Base-by-base conservation (phyloP, 768 basidiomycete genomes). In the Mycena floridula region DNA sequence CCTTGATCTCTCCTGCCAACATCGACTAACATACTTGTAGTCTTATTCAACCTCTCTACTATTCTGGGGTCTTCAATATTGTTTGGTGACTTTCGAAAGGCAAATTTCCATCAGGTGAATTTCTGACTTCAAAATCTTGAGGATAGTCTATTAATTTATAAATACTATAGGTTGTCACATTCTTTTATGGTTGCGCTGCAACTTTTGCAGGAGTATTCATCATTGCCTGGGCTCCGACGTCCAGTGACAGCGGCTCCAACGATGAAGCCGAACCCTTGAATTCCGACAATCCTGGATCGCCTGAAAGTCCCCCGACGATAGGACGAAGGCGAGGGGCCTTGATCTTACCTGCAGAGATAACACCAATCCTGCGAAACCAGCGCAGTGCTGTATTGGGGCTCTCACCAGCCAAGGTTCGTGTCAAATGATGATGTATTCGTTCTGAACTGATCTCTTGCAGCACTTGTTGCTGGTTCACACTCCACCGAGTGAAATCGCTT, bases 11-110 rank as follows among this genome's bases (percentile, higher is more conserved):
- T 46, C 41, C 47, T 47, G 30, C 22, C 39, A 45, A 20, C 49
- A 90, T n/a, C n/a, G 88, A 75, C 84, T 42, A 94, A 97, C 21
- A 90, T 98, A 50, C 95, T 94, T 4, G 84, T 83, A 60, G 91
- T 95, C 24, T 73, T 92, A 45, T 98, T 98, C 68, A 94, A 89
- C 21, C 71, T 98, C 26, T 91, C 89, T 4, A 91, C 90, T 4
- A 94, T 99, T 53, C 68, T 89, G 44, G 95, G 94, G 22, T 94
- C 91, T 4, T 91, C 89, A 2, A 83, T 99, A 13, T 74, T 99
- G 1, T 99, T 95, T 58, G 86, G 89, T 21, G 95, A 99, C 62
- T 99, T 99, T 66, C 74, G 79, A 52, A 79, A 77, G 48, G 82
- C 89, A 11, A 76, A 77, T 8, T 87, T 92, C 59, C 85, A 92